These are phyloP conservation scores for Fusarium mangiferae DNA, from an alignment of 2,329 filamentous ascomycete genomes.

Conservation along the genomic window DNA sequence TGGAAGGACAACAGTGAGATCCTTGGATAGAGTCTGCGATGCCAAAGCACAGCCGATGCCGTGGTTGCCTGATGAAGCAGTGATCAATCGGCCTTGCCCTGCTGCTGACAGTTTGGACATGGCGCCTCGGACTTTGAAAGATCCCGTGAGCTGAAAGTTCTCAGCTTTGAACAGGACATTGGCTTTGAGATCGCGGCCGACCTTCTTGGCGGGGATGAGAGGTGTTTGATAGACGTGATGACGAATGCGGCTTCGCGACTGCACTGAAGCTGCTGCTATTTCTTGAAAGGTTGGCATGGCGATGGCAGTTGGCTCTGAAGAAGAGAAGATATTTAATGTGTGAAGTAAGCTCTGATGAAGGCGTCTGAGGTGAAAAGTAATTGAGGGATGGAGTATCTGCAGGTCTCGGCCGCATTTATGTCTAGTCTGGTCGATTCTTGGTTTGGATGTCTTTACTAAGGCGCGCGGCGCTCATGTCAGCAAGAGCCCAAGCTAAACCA, in stretches of 20 bases:
- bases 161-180: not conserved
- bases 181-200: not conserved
- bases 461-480: not conserved
- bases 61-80: not conserved
- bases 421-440: too few species aligned
- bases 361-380: too few species aligned
- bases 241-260: not conserved
- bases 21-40: not conserved
- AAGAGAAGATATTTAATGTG: not conserved
- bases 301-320: too few species aligned
- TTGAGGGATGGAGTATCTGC: rapidly evolving
- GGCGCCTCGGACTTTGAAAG: not conserved
- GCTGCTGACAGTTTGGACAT: not conserved
- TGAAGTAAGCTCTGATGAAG: not conserved
- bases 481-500: not conserved
- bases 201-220: not conserved
- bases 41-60: not conserved
- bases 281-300: not conserved
- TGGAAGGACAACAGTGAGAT: not conserved
- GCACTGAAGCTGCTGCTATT: not conserved
- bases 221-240: not conserved
- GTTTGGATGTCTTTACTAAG: not conserved
- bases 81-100: not conserved
- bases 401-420: not conserved
- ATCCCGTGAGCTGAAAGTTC: not conserved